Base-by-base conservation (phyloP, 805 yeast species). In the Wickerhamomyces silvicola region DNA sequence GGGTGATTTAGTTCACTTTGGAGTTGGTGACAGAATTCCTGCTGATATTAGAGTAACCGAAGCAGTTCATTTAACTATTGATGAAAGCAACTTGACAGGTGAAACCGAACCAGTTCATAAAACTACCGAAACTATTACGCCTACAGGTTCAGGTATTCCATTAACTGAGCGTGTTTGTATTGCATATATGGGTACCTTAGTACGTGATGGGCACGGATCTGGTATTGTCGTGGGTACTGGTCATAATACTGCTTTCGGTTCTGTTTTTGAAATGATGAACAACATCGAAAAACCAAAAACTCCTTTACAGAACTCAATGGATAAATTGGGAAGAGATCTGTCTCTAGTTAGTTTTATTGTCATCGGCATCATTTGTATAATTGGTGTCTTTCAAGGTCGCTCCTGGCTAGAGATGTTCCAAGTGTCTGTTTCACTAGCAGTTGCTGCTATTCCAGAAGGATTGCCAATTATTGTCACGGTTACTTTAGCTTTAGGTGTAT, bases 391-490 rank as follows among this genome's bases (percentile, higher is more conserved):
- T 29, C 95, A 92, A 62, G 97, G 98, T 30, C 81, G 94, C 41
- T 72, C 83, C 8, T 88, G 97, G 96, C 70, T 92, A 36, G 97
- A 92, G 42, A 92, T 94, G 97, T 90, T 92, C 62, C 96, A 90
- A 57, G 87, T 92, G 37, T 85, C 96, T 1, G 99, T 92, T 8
- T 87, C 97, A 2, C 68, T 92, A 41, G 99, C 98, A 3, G 99
- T 92, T 13, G 99, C 99, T 31, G 98, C 98, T 4, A 92, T 92
- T 47, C 99, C 99, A 5, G 99, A 92, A 60, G 99, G 99, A 33
- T 71, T 92, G 45, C 98, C 99, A 1, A 92, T 92, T 49, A 92
- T 92, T 56, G 98, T 92, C 24, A 90, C 99, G 6, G 98, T 92
- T 8, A 92, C 98, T 0, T 66, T 92, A 41, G 99, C 98, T 1